Percentiles rank a stretch among this genome's conserved stretches.
These are phyloP conservation scores for Streptanthus diversifolius DNA, from an alignment of 345 rosid species.

Conservation along the genomic window DNA sequence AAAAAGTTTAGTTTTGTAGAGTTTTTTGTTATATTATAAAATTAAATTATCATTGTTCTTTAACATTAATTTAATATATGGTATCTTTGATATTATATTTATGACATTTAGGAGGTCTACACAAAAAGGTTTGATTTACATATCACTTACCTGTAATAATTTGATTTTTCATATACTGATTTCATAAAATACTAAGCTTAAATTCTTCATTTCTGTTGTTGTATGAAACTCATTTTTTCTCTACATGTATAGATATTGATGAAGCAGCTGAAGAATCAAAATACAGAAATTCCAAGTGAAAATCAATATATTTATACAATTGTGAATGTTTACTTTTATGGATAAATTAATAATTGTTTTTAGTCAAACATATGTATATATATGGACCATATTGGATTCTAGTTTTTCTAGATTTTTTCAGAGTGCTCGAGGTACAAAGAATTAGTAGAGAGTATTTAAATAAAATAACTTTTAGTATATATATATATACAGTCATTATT, in stretches of 20 bases:
- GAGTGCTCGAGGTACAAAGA: neutral
- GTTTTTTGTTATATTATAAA: neutral
- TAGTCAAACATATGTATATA: neutral
- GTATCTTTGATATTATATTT: neutral
- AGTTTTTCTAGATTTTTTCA: neutral
- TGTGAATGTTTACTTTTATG: neutral
- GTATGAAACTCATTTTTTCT: too few species aligned
- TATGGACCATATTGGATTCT: neutral
- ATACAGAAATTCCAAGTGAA: neutral
- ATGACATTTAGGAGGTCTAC: neutral
- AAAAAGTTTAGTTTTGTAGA: neutral
- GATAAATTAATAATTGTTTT: neutral
- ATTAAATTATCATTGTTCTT: neutral
- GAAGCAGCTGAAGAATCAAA: neutral
- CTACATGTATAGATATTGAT: neutral
- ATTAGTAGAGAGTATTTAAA: neutral
- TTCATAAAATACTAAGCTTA: neutral
- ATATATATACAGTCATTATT: neutral
- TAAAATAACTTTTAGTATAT: neutral
- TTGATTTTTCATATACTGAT: neutral
- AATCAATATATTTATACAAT: neutral
- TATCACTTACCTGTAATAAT: neutral
- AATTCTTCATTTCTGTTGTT: neutral
- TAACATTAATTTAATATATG: neutral
- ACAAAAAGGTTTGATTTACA: constrained; percentile 19